Evolutionary conservation across 2,329 filamentous ascomycete species (phyloP), one percentile per base, ranked within the genome.

Genomic region (Pestalotiopsis sp.): DNA sequence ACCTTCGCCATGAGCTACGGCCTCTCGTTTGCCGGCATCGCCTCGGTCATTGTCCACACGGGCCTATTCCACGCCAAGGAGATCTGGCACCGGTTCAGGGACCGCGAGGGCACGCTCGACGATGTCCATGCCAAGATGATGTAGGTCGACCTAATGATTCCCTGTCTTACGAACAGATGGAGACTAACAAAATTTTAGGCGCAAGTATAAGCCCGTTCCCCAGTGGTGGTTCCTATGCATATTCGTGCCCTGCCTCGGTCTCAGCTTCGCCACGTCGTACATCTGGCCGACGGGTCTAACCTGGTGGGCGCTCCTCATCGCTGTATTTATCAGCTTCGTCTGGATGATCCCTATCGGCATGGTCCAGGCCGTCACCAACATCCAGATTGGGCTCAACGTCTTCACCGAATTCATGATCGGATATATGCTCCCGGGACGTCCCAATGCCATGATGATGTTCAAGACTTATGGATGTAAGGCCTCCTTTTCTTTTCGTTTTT

Each of bases 401-500:
- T 79, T 93, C 68, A 91, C 90, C n/a, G 91, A 93, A 76, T 92
- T 91, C 74, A 86, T 93, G 69, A 86, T 91, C 70, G 91, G 91
- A 5, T 93, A 93, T 78, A 91, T 93, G 84, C 86, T 92, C 63
- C 91, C 91, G 0, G 91, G 91, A 36, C 85, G 86, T 3, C 91
- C 91, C 1, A 83, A 93, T 69, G 90, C 90, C 61, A 90, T 93
- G 86, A 93, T 93, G 91, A 86, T 93, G 81, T 93, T 93, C 82
- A 93, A 93, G 79, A 92, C 90, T 70, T 93, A 79, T 45, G 65
- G 65, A 13, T 65, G 49, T 58, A 55, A 57, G 45, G 45, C 23
- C n/a, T 14, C 6, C 14, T 27, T 27, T 7, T 13, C 11, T 27
- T 17, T 39, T 14, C 25, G 2, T 25, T 25, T 25, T 25, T 25